Evolutionary conservation across 192 early-diverging fungal species (phyloP), one percentile per base, ranked within the genome.

Genomic region (Pilobolus umbonatus): DNA sequence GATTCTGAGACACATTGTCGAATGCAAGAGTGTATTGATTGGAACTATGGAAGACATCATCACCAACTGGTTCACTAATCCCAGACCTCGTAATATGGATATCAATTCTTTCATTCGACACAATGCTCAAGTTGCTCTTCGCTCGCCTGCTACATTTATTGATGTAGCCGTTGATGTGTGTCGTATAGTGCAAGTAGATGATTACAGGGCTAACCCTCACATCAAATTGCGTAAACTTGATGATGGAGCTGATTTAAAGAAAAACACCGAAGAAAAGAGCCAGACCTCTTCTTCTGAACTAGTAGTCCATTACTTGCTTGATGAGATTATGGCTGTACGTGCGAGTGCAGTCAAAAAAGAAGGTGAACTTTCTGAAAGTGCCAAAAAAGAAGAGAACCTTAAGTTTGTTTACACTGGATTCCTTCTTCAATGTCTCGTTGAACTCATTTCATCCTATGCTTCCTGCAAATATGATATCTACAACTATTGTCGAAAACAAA

Each of bases 1-100:
- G 62, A 89, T 98, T n/a, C 60, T 98, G 49, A 83, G 94, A 3
- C 92, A 98, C 62, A 80, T 89, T 12, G 78, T 95, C 56, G 95
- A 98, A 67, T 80, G 85, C 57, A 55, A 69, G 15, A 66, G 65
- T 2, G 76, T 88, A 1, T 66, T 96, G 49, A 70, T 75, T 56
- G 57, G 64, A 36, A 69, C 80, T 5, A 89, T 98, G 82, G 86
- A 88, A 55, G 68, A 80, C 32, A 85, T 94, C 61, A 82, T 96
- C 5, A 79, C 70, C 21, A 77, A 71, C 21, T 93, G 87, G 85
- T 84, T 94, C 21, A 77, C 83, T 38, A 75, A 78, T 42, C 85
- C 88, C 8, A 84, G 89, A 30, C 72, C 78, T 15, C 67, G 85
- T 4, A 76, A 78, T 17, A 67, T 82, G 1, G 95, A 95, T 47